phyloP scores from a whole-genome alignment of 2,329 filamentous ascomycete genomes.

The Tolypocladium guangdongense region DNA sequence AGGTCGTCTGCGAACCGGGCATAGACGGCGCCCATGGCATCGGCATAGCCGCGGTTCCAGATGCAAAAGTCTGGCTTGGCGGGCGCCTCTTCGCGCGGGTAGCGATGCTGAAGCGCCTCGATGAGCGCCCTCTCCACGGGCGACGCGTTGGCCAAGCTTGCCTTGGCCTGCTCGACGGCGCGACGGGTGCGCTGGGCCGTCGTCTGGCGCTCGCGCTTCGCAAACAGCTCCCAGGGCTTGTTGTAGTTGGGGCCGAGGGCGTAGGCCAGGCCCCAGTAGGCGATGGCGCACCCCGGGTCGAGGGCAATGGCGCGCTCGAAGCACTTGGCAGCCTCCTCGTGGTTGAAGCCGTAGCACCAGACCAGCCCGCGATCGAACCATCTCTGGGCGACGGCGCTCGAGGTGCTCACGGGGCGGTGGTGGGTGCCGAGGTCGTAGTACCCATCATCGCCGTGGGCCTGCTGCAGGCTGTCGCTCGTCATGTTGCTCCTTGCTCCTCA shows the following conservation, averaged over 20 bases:
- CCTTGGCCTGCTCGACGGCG: slow-evolving; percentile 17
- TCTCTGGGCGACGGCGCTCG: slow-evolving; percentile 37
- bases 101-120: slow-evolving; percentile 49
- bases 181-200: slow-evolving; percentile 29
- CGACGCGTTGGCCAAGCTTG: slow-evolving; percentile 6
- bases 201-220: slow-evolving; percentile 43
- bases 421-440: slow-evolving; percentile 54
- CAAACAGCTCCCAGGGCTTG: slow-evolving; percentile 66
- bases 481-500: not conserved
- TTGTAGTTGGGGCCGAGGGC: slow-evolving; percentile 65
- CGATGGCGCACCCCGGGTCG: slow-evolving; percentile 48
- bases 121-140: slow-evolving; percentile 51
- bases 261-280: slow-evolving; percentile 62
- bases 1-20: slow-evolving; percentile 26
- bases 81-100: slow-evolving; percentile 37
- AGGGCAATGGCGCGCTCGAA: slow-evolving; percentile 47
- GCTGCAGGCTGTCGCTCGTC: not conserved
- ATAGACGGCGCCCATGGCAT: slow-evolving; percentile 27
- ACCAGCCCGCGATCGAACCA: slow-evolving; percentile 67
- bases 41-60: slow-evolving; percentile 24
- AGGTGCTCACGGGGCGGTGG: slow-evolving; percentile 42
- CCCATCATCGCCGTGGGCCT: slow-evolving; percentile 1
- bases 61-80: slow-evolving; percentile 33
- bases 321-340: slow-evolving; percentile 56
- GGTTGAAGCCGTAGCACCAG: slow-evolving; percentile 69